Percentiles rank a stretch among this genome's conserved stretches.
Conservation (phyloP, 2,329 filamentous ascomycete genomes). For the Myriosclerotinia curreyana region DNA sequence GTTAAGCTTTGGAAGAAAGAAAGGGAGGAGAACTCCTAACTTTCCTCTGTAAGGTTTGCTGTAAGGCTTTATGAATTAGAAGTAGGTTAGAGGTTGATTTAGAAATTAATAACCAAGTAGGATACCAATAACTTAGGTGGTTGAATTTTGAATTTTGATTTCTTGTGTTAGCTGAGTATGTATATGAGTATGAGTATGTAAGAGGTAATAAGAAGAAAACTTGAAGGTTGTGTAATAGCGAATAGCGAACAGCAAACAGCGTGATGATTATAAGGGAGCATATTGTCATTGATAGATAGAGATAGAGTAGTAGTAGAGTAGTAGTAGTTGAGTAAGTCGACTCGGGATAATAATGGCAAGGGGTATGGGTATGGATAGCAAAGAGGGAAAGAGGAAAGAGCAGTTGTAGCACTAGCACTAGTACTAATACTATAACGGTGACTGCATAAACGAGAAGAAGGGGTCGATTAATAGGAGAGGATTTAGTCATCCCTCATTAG, state of each 20-base stretch:
- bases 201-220: background rate
- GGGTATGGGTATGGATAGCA: background rate
- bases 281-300: too few species aligned
- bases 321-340: too few species aligned
- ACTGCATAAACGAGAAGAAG: constrained; percentile 10
- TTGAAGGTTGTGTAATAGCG: background rate
- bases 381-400: too few species aligned
- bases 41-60: background rate
- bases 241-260: too few species aligned
- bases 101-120: too few species aligned
- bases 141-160: too few species aligned
- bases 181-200: too few species aligned
- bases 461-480: background rate
- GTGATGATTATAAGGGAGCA: background rate
- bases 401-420: too few species aligned
- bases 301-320: too few species aligned
- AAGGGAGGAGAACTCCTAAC: background rate
- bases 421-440: constrained; percentile 8
- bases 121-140: too few species aligned
- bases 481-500: too few species aligned
- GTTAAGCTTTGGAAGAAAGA: background rate
- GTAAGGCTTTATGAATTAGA: background rate
- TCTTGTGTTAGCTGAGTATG: background rate
- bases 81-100: too few species aligned
- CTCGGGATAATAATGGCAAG: constrained; percentile 9